Evolutionary conservation across 495 filamentous ascomycete genomes (phyloP), one percentile per base, ranked within the genome.

Genomic region (Neurospora discreta): DNA sequence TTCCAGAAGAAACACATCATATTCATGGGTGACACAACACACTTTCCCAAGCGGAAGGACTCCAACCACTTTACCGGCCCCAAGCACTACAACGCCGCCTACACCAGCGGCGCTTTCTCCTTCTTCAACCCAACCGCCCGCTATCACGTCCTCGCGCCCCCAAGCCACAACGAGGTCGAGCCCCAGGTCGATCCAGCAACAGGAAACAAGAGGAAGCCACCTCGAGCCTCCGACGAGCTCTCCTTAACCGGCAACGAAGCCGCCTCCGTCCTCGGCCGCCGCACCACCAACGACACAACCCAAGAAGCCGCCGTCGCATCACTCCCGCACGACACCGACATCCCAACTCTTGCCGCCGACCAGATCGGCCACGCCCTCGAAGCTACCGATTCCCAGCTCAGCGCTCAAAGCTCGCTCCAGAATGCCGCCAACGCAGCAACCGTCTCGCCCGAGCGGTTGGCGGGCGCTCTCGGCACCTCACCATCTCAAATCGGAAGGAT

Each of bases 101-200:
- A 72, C 42, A 43, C 74, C 26, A 13, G 65, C 7, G 73, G 77
- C 8, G 72, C 78, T 4, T 46, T 77, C 16, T 9, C 58, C 68
- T 79, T 78, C 65, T 67, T 79, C 67, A 78, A 77, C 58, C 76
- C 75, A 4, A 80, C 79, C 5, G 72, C 70, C 15, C 74, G 73
- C 13, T 75, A 75, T 60, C 70, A 71, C 15, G 72, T 42, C 46
- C 40, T 75, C 42, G 13, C 68, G 30, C 18, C 71, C 18, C 16
- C 26, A 7, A 5, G 1, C 23, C n/a, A 39, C 71, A 23, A 26
- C 41, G 11, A 69, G 16, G 26, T 36, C 39, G 18, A 67, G 40
- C 46, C 23, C 46, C 20, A 58, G 30, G 5, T 30, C 46, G 13
- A 65, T 46, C 39, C 23, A 38, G 20, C 23, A 18, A 65, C 15